phyloP scores from a whole-genome alignment of 257 asterid genomes.

The Gardenia jasminoides region DNA sequence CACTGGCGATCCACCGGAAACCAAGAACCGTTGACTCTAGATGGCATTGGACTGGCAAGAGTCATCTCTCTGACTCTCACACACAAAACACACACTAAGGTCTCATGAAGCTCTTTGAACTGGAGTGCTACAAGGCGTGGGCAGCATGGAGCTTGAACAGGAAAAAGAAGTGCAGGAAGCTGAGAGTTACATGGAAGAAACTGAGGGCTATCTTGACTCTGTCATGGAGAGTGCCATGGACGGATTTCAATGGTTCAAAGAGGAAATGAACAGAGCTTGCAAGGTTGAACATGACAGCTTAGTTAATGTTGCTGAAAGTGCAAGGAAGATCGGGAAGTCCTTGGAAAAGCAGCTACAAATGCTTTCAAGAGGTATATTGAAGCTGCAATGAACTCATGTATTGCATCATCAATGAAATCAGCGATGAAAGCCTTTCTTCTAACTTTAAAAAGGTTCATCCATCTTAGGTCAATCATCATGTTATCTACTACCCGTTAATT shows the following conservation, averaged over 20 bases:
- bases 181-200: conserved; percentile 33
- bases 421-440: conserved; percentile 58
- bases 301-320: conserved; percentile 47
- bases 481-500: neutral
- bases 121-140: conserved; percentile 89
- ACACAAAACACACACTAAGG: too few relatives aligned
- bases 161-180: conserved; percentile 39
- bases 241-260: conserved; percentile 67
- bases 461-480: conserved; percentile 34
- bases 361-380: conserved; percentile 79
- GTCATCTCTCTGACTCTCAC: too few relatives aligned
- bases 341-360: conserved; percentile 58
- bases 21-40: too few relatives aligned
- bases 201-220: conserved; percentile 64
- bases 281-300: conserved; percentile 47
- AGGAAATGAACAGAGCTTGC: conserved; percentile 57
- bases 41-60: too few relatives aligned
- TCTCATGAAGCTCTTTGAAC: conserved; percentile 74
- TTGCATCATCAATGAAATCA: conserved; percentile 76
- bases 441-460: conserved; percentile 81
- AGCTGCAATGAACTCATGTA: conserved; percentile 69
- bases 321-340: conserved; percentile 53
- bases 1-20: too few relatives aligned
- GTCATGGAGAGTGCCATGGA: conserved; percentile 93
- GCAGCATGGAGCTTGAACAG: conserved; percentile 66